phyloP scores from a whole-genome alignment of 768 basidiomycete genomes.

The Russula abietina region DNA sequence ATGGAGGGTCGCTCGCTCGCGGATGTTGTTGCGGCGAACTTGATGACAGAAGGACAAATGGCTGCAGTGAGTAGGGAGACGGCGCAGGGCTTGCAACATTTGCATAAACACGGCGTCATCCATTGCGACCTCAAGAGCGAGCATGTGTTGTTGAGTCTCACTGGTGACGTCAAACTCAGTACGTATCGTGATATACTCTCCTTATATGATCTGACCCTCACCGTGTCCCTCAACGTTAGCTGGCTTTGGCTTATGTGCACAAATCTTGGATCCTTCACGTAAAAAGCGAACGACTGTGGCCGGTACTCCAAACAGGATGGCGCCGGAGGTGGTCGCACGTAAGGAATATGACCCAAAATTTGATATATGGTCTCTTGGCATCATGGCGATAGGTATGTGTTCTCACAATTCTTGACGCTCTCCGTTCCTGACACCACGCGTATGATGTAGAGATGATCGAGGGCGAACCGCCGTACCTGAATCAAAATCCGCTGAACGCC shows the following conservation, averaged over 20 bases:
- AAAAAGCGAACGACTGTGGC: slow-evolving; percentile 97
- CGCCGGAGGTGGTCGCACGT: slow-evolving; percentile 93
- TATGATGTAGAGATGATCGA: slow-evolving; percentile 83
- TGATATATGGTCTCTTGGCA: slow-evolving; percentile 89
- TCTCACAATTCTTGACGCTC: slow-evolving; percentile 35
- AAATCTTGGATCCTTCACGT: slow-evolving; percentile 75
- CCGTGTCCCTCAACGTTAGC: slow-evolving; percentile 42
- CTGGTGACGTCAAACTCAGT: slow-evolving; percentile 98
- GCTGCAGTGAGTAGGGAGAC: slow-evolving; percentile 94
- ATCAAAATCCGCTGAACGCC: slow-evolving; percentile 94
- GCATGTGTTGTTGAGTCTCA: slow-evolving; percentile 87
- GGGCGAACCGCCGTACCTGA: slow-evolving; percentile 92
- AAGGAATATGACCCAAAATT: slow-evolving; percentile 98
- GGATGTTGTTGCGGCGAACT: slow-evolving; percentile 90
- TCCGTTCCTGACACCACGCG: not conserved
- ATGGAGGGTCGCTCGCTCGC: slow-evolving; percentile 96
- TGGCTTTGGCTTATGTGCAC: slow-evolving; percentile 94
- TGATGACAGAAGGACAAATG: slow-evolving; percentile 62
- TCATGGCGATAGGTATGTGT: slow-evolving; percentile 61
- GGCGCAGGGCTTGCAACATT: slow-evolving; percentile 85
- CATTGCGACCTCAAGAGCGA: slow-evolving; percentile 99
- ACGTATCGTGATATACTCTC: slow-evolving; percentile 34
- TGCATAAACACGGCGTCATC: slow-evolving; percentile 96
- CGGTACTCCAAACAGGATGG: slow-evolving; percentile 99
- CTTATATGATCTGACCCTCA: not conserved